Evolutionary conservation across 176 grass and related monocot genomes (phyloP), one percentile per base, ranked within the genome.

Genomic region (Oryza coarctata): DNA sequence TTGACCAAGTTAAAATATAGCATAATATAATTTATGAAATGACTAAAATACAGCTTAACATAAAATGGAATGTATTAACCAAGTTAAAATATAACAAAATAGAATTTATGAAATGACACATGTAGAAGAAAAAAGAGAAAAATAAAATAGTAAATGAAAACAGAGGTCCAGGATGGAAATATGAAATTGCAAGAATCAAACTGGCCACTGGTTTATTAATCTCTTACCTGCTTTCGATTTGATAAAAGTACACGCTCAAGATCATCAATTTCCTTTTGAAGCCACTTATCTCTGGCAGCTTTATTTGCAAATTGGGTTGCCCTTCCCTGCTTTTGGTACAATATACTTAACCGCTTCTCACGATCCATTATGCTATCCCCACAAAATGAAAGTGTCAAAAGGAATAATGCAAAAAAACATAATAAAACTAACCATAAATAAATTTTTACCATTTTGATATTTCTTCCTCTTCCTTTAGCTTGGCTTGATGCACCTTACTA

Each of bases 271-370:
- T 98, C 95, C 70, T 93, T 95, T 86, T 88, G 90, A 80, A 98
- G 90, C 95, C 92, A 98, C 29, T 90, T 93, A 86, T 98, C 95
- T 34, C 95, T 90, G 65, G 88, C 90, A 40, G 88, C 90, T 93
- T 98, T 94, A 63, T 88, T 92, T 18, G 86, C 89, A 70, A 98
- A 98, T 60, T 98, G 95, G 60, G 95, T 98, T 61, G 95, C 92
- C 78, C 95, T 90, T 13, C 95, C 95, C 83, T 94, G 95, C 87
- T 98, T 98, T 88, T 98, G 95, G 71, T 98, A 98, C 73, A 98
- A 82, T 86, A 98, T 98, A 63, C 95, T 98, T 67, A 98, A 65
- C 76, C 94, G 88, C 87, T 98, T 98, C 82, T 98, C 95, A 61
- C 88, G 88, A 64, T 98, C 92, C 92, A 95, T 98, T 90, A 98